A percentile compares a stretch with the other conserved stretches of the same genome.
Conservation (phyloP, 2,329 filamentous ascomycete species). For the Fusarium albosuccineum region DNA sequence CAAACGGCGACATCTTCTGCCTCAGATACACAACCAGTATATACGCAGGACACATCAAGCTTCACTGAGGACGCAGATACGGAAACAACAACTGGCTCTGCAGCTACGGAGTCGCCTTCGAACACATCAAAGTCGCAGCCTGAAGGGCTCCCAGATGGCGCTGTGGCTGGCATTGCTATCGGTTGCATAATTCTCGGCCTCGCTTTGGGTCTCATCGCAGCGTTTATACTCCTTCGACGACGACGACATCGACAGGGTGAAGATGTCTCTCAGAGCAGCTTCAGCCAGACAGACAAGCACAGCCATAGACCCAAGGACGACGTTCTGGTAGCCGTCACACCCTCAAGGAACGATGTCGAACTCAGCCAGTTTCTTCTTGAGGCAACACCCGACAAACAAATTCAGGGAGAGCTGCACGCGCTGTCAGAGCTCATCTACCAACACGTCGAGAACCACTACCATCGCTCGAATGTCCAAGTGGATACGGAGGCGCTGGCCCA, state of each 20-base stretch:
- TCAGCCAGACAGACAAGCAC: neutral
- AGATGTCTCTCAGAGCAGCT: neutral
- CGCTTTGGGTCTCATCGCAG: slow-evolving; percentile 41
- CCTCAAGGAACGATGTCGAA: slow-evolving; percentile 33
- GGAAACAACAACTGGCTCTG: neutral
- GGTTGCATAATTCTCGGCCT: slow-evolving; percentile 49
- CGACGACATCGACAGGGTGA: neutral
- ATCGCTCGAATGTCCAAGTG: slow-evolving; percentile 41
- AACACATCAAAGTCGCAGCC: neutral
- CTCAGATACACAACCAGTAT: too few species aligned
- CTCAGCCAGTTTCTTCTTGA: slow-evolving; percentile 55
- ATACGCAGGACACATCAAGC: too few species aligned
- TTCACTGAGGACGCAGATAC: too few species aligned
- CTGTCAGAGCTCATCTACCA: slow-evolving; percentile 53
- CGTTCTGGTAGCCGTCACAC: slow-evolving; percentile 23
- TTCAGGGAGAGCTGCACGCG: slow-evolving; percentile 50
- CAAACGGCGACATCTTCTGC: too few species aligned
- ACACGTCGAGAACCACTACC: slow-evolving; percentile 58
- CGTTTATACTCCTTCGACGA: slow-evolving; percentile 46
- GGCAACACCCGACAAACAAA: slow-evolving; percentile 52
- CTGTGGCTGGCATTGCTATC: slow-evolving; percentile 47
- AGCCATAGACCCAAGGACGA: slow-evolving; percentile 12
- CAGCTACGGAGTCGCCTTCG: neutral
- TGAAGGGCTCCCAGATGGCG: slow-evolving; percentile 28
- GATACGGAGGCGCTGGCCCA: slow-evolving; percentile 38